Conservation (phyloP, 495 filamentous ascomycete species). For the Barbatosphaeria neglecta region DNA sequence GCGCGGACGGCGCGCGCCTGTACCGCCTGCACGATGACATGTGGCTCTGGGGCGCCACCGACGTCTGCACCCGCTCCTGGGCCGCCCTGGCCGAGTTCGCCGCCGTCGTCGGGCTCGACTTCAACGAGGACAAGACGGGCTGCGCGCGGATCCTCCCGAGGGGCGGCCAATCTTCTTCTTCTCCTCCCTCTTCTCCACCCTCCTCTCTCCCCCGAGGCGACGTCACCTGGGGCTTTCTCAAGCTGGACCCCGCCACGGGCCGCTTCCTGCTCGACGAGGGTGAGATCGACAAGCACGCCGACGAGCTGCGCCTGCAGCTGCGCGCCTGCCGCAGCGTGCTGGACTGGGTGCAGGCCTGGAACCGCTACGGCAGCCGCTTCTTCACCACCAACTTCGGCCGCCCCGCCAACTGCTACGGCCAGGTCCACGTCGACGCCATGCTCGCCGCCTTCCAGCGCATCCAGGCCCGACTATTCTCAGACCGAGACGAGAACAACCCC, state of each 20-base stretch:
- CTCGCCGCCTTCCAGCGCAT: conserved; percentile 48
- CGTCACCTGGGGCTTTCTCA: conserved; percentile 54
- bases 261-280: conserved; percentile 49
- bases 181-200: conserved; percentile 1
- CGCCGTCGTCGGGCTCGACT: conserved; percentile 41
- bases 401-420: conserved; percentile 51
- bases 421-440: conserved; percentile 51
- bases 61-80: conserved; percentile 50
- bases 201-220: conserved; percentile 39
- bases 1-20: conserved; percentile 35
- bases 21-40: conserved; percentile 62
- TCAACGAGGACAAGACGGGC: conserved; percentile 53
- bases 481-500: not conserved
- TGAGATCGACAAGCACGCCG: conserved; percentile 48
- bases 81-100: conserved; percentile 40
- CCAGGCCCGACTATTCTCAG: conserved; percentile 36
- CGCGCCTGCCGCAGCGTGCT: conserved; percentile 41
- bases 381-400: conserved; percentile 54
- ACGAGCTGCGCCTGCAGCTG: conserved; percentile 47
- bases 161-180: not conserved
- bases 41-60: conserved; percentile 52
- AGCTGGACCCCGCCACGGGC: conserved; percentile 40
- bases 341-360: conserved; percentile 54
- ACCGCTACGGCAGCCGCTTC: conserved; percentile 51
- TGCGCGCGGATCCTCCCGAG: conserved; percentile 25